Evolutionary conservation across 306 rosid genomes (phyloP).

Genomic region (Fragaria vesca): DNA sequence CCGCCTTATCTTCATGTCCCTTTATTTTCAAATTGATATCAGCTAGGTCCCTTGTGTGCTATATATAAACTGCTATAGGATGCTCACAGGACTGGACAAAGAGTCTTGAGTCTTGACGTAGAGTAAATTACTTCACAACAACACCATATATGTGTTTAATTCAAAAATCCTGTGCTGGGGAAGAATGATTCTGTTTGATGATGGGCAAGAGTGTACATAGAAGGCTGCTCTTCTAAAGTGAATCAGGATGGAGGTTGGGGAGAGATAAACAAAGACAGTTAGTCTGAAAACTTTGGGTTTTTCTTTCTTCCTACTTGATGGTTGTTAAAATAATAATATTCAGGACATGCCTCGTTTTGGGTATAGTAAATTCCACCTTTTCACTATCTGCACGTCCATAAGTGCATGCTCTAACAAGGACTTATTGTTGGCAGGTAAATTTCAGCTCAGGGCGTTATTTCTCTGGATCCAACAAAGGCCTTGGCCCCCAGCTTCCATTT

Average conservation of each 20-base stretch:
- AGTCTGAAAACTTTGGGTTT: background rate
- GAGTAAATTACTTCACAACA: background rate
- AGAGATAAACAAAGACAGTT: too few species aligned
- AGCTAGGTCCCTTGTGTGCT: background rate
- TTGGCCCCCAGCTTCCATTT: conserved; percentile 65
- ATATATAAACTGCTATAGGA: background rate
- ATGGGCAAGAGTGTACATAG: background rate
- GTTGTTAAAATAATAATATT: background rate
- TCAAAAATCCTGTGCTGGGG: background rate
- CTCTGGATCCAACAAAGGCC: conserved; percentile 46
- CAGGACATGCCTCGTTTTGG: conserved; percentile 7
- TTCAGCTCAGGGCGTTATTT: conserved; percentile 96
- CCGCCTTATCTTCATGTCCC: background rate
- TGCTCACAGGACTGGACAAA: background rate
- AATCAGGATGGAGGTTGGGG: conserved; percentile 1
- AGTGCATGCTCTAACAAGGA: conserved; percentile 28
- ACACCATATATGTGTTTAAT: background rate
- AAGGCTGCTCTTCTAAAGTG: background rate
- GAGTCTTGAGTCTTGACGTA: background rate
- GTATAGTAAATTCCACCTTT: background rate
- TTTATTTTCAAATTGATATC: background rate
- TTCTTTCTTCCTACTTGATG: background rate
- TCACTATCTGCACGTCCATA: background rate
- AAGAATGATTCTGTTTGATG: background rate
- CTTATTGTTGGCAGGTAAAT: conserved; percentile 62